Percentiles rank a stretch among this genome's conserved stretches.
phyloP scores from a whole-genome alignment of 2,329 filamentous ascomycete genomes.

The Fusarium pseudoanthophilum region DNA sequence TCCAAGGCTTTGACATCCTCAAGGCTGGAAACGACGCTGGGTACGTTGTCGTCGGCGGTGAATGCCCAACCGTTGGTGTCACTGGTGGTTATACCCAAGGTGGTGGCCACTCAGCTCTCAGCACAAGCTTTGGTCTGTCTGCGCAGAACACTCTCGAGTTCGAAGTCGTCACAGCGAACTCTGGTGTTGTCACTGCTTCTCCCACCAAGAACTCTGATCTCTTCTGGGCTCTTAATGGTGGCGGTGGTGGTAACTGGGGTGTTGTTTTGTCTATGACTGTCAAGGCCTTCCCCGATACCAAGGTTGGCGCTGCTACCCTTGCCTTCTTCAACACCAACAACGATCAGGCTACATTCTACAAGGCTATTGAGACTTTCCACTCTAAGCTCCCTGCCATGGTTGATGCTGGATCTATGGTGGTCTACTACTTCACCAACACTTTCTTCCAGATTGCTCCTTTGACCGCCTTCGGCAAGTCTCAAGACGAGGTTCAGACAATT shows the following conservation, averaged over 20 bases:
- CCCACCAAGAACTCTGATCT: conserved; percentile 62
- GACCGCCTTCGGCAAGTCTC: neutral
- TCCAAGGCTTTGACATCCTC: conserved; percentile 61
- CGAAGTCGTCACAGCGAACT: conserved; percentile 64
- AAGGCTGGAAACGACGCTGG: conserved; percentile 56
- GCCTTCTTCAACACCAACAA: conserved; percentile 50
- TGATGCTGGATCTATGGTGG: conserved; percentile 59
- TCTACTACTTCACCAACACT: conserved; percentile 54
- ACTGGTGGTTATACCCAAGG: conserved; percentile 68
- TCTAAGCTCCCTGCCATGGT: conserved; percentile 50
- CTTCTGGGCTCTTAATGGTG: conserved; percentile 72
- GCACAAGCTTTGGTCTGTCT: conserved; percentile 65
- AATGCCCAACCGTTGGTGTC: conserved; percentile 65
- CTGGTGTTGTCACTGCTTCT: conserved; percentile 60
- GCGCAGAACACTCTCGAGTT: conserved; percentile 69
- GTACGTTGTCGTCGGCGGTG: conserved; percentile 63
- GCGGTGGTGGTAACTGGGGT: conserved; percentile 68
- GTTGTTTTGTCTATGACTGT: conserved; percentile 66
- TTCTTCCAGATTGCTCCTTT: conserved; percentile 57
- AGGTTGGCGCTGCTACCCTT: conserved; percentile 57
- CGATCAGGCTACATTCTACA: conserved; percentile 57
- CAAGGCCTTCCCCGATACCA: conserved; percentile 49
- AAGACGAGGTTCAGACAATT: conserved; percentile 31
- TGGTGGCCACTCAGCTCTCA: conserved; percentile 64
- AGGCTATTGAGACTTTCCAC: conserved; percentile 57